Evolutionary conservation across 768 basidiomycete genomes (phyloP), one percentile per base, ranked within the genome.

Genomic region (Leucosporidium scottii): DNA sequence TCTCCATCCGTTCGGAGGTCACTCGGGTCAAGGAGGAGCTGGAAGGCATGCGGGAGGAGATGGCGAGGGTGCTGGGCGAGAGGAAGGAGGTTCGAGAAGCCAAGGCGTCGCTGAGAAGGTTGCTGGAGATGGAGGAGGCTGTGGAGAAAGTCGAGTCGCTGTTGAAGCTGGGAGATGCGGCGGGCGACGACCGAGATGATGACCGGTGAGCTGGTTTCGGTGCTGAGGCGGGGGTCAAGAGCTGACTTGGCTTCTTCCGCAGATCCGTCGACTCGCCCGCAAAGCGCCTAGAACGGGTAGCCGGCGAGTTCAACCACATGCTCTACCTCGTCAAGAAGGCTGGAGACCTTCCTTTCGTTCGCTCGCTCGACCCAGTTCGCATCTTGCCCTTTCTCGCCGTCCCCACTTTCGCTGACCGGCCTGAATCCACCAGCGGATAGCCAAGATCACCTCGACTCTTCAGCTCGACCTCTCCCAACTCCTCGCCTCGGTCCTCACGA

Each of bases 71-170:
- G 74, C 80, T 99, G 7, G 82, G 82, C 58, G 85, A 86, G 68
- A 82, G 96, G 60, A 82, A 90, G 30, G 82, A 80, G 23, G 80
- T 98, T 36, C 82, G 96, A 61, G 90, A 93, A 73, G 89, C 92
- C 80, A 93, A 93, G 82, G 85, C 89, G 0, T 80, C 93, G 57
- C 82, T 98, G 25, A 88, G 93, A 72, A 82, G 93, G 18, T 83
- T 98, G 6, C 83, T 97, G 69, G 91, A 91, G 78, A 86, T 98
- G 56, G 93, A 93, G 31, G 96, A 98, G 74, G 91, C 90, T 21
- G 84, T 94, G 23, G 84, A 85, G 18, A 86, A 96, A 60, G 84
- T 97, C 7, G 96, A 99, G 77, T 87, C 85, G 8, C 82, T 99
- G 28, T 82, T 98, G 55, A 62, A 60, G 48, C 31, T 74, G 13